phyloP scores from a whole-genome alignment of 495 filamentous ascomycete species.

The Trichoderma gamsii region DNA sequence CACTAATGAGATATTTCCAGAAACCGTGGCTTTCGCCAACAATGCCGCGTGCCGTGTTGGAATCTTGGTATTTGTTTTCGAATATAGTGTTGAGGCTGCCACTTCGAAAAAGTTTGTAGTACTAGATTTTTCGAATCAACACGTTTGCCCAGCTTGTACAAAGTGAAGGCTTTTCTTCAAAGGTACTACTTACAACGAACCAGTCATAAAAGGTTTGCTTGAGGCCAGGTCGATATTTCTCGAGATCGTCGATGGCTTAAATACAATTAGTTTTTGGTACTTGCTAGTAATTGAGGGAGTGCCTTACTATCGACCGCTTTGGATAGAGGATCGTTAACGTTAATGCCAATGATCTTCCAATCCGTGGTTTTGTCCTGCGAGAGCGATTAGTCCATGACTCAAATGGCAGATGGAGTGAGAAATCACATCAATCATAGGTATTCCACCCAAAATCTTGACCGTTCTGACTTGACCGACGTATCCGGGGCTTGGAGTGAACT shows the following conservation, averaged over 20 bases:
- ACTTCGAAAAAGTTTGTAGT: conserved; percentile 13
- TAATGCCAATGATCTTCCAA: conserved; percentile 32
- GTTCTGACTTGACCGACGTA: conserved; percentile 14
- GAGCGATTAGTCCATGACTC: background rate
- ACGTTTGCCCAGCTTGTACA: background rate
- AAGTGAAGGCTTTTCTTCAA: conserved; percentile 15
- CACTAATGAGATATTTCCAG: conserved; percentile 23
- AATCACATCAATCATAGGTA: conserved; percentile 28
- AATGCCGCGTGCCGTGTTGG: conserved; percentile 17
- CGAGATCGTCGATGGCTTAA: conserved; percentile 24
- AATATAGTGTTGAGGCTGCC: conserved; percentile 6
- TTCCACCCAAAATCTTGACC: conserved; percentile 28
- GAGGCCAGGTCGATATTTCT: conserved; percentile 25
- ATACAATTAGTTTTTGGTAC: background rate
- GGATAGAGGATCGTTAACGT: conserved; percentile 25
- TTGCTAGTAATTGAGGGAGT: too few relatives aligned
- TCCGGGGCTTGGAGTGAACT: conserved; percentile 3
- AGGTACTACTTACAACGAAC: conserved; percentile 25
- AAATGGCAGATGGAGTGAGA: background rate
- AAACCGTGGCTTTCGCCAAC: conserved; percentile 20
- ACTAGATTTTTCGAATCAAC: conserved; percentile 13
- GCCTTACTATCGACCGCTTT: conserved; percentile 20
- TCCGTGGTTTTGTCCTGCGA: conserved; percentile 27
- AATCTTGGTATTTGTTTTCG: background rate
- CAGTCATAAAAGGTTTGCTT: conserved; percentile 22